Conservation (phyloP, 2,329 filamentous ascomycete species). For the Stachybotrys echinatus region DNA sequence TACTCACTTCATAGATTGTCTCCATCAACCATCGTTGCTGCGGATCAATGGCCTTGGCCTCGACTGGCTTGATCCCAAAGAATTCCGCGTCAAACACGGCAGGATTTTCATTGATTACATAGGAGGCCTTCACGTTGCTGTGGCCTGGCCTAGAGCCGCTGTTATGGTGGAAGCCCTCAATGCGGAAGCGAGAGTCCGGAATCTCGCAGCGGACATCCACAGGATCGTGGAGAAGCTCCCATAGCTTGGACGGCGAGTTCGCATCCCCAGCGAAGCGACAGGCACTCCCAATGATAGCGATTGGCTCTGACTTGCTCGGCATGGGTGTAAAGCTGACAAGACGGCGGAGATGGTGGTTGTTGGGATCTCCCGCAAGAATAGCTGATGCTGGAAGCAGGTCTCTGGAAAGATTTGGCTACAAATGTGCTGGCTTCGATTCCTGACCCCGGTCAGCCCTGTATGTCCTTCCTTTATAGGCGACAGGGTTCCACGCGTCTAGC, state of each 20-base stretch:
- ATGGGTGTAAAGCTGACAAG: too few relatives aligned
- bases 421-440: too few relatives aligned
- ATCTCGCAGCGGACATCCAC: slow-evolving; percentile 26
- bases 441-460: too few relatives aligned
- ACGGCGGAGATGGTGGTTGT: too few relatives aligned
- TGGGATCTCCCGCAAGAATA: too few relatives aligned
- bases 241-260: slow-evolving; percentile 27
- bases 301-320: slow-evolving; percentile 20
- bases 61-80: slow-evolving; percentile 16
- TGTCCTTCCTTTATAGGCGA: too few relatives aligned
- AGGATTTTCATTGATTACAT: neutral
- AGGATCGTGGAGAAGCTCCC: slow-evolving; percentile 24
- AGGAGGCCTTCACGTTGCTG: slow-evolving; percentile 6
- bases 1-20: slow-evolving; percentile 22
- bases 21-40: slow-evolving; percentile 22
- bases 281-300: slow-evolving; percentile 33
- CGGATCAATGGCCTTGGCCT: slow-evolving; percentile 20
- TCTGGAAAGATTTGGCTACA: too few relatives aligned
- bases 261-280: slow-evolving; percentile 31
- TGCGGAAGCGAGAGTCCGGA: slow-evolving; percentile 17
- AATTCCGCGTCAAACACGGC: slow-evolving; percentile 15
- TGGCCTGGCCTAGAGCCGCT: slow-evolving; percentile 26
- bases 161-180: slow-evolving; percentile 14
- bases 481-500: too few relatives aligned
- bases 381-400: too few relatives aligned